Evolutionary conservation across 805 yeast genomes (phyloP), one percentile per base, ranked within the genome.

Genomic region (Debaryomyces castellii): DNA sequence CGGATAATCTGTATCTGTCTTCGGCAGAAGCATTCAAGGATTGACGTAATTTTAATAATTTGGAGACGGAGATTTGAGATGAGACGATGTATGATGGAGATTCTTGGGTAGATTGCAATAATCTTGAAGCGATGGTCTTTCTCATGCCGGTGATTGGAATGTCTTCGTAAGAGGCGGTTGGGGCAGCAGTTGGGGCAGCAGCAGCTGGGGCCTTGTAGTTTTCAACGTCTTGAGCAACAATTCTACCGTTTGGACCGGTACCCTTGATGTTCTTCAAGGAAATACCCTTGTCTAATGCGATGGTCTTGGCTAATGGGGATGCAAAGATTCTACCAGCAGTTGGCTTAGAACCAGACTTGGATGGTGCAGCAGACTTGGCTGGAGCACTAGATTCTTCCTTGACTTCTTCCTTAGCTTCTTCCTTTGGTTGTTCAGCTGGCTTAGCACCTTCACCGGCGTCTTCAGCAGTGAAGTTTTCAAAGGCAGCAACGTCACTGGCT

Each of bases 211-310:
- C 65, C 51, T 81, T 74, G 74, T 73, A 80, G 59, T 74, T 73
- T 73, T 92, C 97, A 54, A 94, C 87, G 66, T 94, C 99, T 59
- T 82, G 82, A 62, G 91, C 94, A 54, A 88, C 78, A 65, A 94
- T 89, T 77, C 99, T 88, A 57, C 98, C 98, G 61, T 78, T 78
- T 64, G 98, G 98, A 57, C 99, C 99, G 37, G 96, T 71, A 62
- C 98, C 98, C 68, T 82, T 82, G 62, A 94, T 76, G 59, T 81
- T 81, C 74, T 87, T 89, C 62, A 92, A 80, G 37, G 95, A 78
- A 61, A 92, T 76, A 59, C 98, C 99, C 68, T 85, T 81, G 69
- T 92, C 97, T 55, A 91, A 77, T 49, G 99, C 99, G 52, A 94
- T 75, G 54, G 82, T 83, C 78, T 92, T 92, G 50, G 99, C 99